Base-by-base conservation (phyloP, 257 asterid species). In the Solanum tarijense region DNA sequence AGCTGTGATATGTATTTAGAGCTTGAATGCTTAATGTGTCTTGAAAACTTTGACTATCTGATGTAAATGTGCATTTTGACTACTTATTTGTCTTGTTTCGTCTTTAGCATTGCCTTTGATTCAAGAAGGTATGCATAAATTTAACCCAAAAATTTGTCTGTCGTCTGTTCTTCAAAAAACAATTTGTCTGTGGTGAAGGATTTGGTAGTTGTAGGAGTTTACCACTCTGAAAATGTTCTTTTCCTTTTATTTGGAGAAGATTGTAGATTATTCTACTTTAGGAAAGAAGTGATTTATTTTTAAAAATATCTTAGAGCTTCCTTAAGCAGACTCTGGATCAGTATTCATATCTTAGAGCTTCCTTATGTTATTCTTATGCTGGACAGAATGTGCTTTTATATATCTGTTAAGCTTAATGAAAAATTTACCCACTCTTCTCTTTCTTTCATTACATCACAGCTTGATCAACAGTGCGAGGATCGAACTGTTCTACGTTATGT, bases 401-500 rank as follows among this genome's bases (percentile, higher is more conserved):
- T 14, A 60, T 52, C 35, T 34, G n/a, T n/a, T 29, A 52, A 6
- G 38, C 38, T 34, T 74, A 82, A 34, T 12, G 69, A 68, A 35
- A 62, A 83, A 89, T 88, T 88, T 10, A 58, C 84, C 34, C 23
- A 88, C 69, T 66, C 84, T 43, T 66, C 83, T 66, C 90, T 91
- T 82, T 65, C 74, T 85, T 88, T 90, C 86, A 86, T 41, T 74
- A 86, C 68, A 78, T 88, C 91, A 92, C 93, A 96, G 99, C 99
- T 97, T 93, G 99, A 94, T 90, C 99, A 97, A 91, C 99, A 97
- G 92, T 96, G 99, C 75, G 99, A 96, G 92, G 99, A 97, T 90
- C 93, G 96, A 93, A 97, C 99, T 87, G 93, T 97, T 87, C 92
- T 97, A 88, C 98, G 99, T 85, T 97, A 97, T 93, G 99, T 96